These are phyloP conservation scores for Tremellales sp. DNA, from an alignment of 1,284 basidiomycete genomes.

Conservation along the genomic window DNA sequence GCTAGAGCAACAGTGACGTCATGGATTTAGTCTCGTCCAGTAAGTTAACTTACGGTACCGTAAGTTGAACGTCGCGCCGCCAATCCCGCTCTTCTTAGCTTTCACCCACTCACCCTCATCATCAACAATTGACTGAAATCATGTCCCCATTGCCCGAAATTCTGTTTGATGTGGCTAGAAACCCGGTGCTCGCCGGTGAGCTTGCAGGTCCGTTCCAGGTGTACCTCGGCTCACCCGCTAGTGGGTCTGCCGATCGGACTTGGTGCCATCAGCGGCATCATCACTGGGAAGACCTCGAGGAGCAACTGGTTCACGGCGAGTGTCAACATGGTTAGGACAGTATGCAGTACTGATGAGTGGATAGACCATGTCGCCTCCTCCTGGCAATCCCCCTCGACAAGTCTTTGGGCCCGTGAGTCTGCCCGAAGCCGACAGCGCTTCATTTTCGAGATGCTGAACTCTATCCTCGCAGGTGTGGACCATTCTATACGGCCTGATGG, in stretches of 20 bases:
- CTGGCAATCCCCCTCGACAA: constrained; percentile 51
- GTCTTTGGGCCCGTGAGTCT: constrained; percentile 61
- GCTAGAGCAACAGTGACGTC: no score
- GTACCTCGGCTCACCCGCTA: not conserved
- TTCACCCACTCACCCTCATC: not conserved
- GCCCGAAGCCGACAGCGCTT: constrained; percentile 54
- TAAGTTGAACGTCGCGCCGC: no score
- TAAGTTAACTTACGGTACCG: no score
- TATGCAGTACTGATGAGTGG: not conserved
- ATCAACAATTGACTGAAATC: not conserved
- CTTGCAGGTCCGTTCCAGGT: not conserved
- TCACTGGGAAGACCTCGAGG: constrained; percentile 49
- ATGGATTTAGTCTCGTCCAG: no score
- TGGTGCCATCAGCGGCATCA: constrained; percentile 56
- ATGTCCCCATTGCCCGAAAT: constrained; percentile 50
- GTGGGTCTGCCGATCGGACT: constrained; percentile 61
- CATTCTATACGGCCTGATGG: constrained; percentile 56
- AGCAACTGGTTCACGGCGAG: constrained; percentile 62
- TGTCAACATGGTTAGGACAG: not conserved
- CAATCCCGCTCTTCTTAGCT: not conserved
- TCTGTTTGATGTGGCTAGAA: constrained; percentile 58
- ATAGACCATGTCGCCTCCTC: constrained; percentile 35
- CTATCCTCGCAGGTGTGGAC: no score
- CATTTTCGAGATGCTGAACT: constrained; percentile 11
- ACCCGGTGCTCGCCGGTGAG: constrained; percentile 56